These are phyloP conservation scores for Vitis labrusca DNA, from an alignment of 164 flowering plant genomes.

Conservation along the genomic window DNA sequence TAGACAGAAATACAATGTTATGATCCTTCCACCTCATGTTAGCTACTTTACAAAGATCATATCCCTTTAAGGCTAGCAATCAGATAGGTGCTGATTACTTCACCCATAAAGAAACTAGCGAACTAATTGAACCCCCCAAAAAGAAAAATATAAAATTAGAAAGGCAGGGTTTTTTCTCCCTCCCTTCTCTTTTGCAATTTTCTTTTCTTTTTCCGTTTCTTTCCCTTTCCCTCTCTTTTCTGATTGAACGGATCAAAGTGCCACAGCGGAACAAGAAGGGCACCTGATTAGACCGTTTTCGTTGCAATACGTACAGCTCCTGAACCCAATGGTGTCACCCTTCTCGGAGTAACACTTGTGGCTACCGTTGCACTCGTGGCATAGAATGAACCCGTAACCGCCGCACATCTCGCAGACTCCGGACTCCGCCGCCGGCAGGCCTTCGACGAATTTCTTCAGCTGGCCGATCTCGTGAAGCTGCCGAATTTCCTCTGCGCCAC, in stretches of 20 bases:
- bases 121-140: no score
- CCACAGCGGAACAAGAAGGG: conserved; percentile 43
- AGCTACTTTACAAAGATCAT: no score
- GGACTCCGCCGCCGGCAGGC: conserved; percentile 32
- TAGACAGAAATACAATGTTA: no score
- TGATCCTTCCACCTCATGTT: no score
- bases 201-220: neutral
- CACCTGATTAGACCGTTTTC: conserved; percentile 69
- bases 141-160: no score
- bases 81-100: no score
- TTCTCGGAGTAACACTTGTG: conserved; percentile 44
- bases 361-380: conserved; percentile 54
- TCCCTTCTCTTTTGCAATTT: no score
- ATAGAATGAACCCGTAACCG: conserved; percentile 45
- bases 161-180: no score
- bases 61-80: no score
- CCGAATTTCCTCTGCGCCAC: conserved; percentile 59
- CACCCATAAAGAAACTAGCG: no score
- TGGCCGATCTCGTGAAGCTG: conserved; percentile 62
- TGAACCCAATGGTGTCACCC: conserved; percentile 28
- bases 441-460: conserved; percentile 46
- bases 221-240: neutral
- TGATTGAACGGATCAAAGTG: conserved; percentile 9
- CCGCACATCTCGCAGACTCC: conserved; percentile 47
- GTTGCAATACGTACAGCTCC: conserved; percentile 51